These are phyloP conservation scores for Hordeum pubiflorum DNA, from an alignment of 202 grass and related monocot genomes.

Conservation along the genomic window DNA sequence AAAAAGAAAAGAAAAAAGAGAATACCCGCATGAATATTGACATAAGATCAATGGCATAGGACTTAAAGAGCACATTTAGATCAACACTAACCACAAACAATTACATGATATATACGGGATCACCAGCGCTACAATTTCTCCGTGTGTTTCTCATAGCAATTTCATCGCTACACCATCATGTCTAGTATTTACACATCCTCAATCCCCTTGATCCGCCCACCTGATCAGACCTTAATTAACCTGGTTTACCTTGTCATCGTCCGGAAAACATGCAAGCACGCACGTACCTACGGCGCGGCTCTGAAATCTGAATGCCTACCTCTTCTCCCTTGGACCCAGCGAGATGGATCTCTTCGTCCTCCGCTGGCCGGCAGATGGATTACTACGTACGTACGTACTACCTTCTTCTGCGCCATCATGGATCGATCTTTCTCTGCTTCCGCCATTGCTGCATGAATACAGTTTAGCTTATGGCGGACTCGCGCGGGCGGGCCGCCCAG, in stretches of 20 bases:
- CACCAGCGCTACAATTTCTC: neutral
- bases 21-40: too few relatives aligned
- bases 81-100: neutral
- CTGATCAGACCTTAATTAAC: neutral
- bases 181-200: constrained; percentile 14
- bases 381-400: neutral
- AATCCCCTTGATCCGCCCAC: neutral
- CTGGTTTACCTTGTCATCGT: neutral
- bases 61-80: too few relatives aligned
- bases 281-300: neutral
- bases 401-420: neutral
- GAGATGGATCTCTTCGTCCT: constrained; percentile 22
- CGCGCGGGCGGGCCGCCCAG: constrained; percentile 60
- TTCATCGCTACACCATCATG: constrained; percentile 1
- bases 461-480: constrained; percentile 40
- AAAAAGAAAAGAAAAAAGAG: too few relatives aligned
- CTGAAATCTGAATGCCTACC: neutral
- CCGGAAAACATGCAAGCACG: neutral
- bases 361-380: neutral
- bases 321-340: neutral
- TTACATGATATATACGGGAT: constrained; percentile 13
- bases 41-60: too few relatives aligned
- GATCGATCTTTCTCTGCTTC: neutral
- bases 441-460: neutral
- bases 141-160: neutral